A percentile compares a stretch with the other conserved stretches of the same genome.
Evolutionary conservation across 2,329 filamentous ascomycete species (phyloP).

Genomic region (Escovopsis sp.): DNA sequence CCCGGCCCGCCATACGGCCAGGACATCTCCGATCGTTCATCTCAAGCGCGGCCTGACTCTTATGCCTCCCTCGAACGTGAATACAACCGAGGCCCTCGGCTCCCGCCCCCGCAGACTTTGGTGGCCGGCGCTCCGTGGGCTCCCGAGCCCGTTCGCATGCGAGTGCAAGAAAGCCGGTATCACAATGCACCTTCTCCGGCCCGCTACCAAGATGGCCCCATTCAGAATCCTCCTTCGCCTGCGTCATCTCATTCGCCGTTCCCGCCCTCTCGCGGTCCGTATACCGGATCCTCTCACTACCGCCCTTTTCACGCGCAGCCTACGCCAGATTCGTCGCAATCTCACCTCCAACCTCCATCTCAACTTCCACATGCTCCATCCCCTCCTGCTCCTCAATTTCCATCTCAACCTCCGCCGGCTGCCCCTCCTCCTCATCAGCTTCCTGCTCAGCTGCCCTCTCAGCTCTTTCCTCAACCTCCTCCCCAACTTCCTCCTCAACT

Average conservation of each 20-base stretch:
- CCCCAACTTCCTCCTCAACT: neutral
- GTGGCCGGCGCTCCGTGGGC: slow-evolving; percentile 9
- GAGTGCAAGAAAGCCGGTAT: slow-evolving; percentile 5
- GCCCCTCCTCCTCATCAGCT: no score
- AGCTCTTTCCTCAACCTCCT: neutral
- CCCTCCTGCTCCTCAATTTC: no score
- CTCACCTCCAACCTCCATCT: no score
- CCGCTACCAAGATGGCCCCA: neutral
- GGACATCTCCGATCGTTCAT: slow-evolving; percentile 10
- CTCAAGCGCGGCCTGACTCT: slow-evolving; percentile 8
- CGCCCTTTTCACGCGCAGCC: neutral
- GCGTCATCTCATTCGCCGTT: neutral
- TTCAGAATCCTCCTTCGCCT: neutral
- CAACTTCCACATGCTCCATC: no score
- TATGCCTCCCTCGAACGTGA: slow-evolving; percentile 14
- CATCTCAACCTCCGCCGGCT: no score
- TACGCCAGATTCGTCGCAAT: neutral
- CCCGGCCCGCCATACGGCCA: slow-evolving; percentile 10
- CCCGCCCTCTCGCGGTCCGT: neutral
- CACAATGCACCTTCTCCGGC: neutral
- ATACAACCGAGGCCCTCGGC: slow-evolving; percentile 9
- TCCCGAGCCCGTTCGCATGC: slow-evolving; percentile 4
- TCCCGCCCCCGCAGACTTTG: slow-evolving; percentile 14
- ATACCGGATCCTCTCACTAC: neutral
- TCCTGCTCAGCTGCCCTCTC: neutral